Base-by-base conservation (phyloP, 2,329 filamentous ascomycete genomes). In the Pseudopithomyces maydicus region DNA sequence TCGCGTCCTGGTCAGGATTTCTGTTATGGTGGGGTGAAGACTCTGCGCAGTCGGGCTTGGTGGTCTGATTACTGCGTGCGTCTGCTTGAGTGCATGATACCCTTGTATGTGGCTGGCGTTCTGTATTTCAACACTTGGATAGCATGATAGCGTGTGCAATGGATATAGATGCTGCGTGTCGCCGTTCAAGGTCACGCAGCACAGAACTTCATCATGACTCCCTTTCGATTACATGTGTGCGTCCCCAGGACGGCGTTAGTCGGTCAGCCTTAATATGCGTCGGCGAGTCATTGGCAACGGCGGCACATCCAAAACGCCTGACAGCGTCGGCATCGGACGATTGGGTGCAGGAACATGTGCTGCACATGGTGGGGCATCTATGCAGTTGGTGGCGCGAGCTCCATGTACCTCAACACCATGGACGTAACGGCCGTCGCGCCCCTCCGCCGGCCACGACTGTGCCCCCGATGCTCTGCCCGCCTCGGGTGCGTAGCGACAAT, bases 71-170 rank as follows among this genome's bases (percentile, higher is more conserved):
- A 35, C 41, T 55, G 45, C 45, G 52, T 49, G 44, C 52, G 45
- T 48, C 52, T 48, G 38, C 33, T 55, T 49, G 53, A 58, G 52
- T 55, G 56, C 56, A 58, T 58, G 56, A 59, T 59, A 56, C 57
- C 57, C 56, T 41, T 50, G 15, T 52, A 29, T 46, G 44, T 38
- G 44, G 53, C 36, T 50, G 33, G 36, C 45, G 47, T 50, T 50
- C 15, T 41, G 38, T 44, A 52, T 52, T 52, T 36, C 49, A 48
- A 19, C 45, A 35, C 23, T 23, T 29, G n/a, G 23, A 33, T 44
- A 41, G 41, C 22, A 52, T 33, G 15, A 22, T 26, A 42, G 43
- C 44, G 17, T 19, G 33, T 38, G 42, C 42, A 29, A 46, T 39
- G 26, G 26, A 29, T 29, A 8, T 29, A 29, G 5, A 29, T 29